Evolutionary conservation across 441 rosid genomes (phyloP).

Genomic region (Pelargonium fulgidum): DNA sequence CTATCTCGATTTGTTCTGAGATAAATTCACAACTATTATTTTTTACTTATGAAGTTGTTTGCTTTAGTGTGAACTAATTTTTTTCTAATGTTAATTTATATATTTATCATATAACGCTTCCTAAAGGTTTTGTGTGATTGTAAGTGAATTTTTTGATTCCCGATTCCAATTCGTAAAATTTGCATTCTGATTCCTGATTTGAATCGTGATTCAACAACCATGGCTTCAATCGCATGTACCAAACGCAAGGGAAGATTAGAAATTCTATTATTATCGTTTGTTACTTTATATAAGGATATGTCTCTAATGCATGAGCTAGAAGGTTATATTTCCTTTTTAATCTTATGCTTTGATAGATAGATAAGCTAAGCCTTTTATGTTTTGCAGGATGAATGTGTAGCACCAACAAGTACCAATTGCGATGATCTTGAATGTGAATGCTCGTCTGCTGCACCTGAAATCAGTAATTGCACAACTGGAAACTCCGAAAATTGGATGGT

Average conservation of each 20-base stretch:
- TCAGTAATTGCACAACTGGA: conserved; percentile 33
- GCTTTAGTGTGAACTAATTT: too few species aligned
- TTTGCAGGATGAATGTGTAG: conserved; percentile 47
- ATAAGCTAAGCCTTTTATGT: conserved; percentile 17
- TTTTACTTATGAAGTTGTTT: too few species aligned
- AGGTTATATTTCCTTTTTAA: neutral
- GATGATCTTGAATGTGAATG: conserved; percentile 49
- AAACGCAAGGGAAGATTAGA: neutral
- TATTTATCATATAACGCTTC: too few species aligned
- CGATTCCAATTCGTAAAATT: too few species aligned
- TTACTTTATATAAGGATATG: neutral
- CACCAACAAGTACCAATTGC: conserved; percentile 38
- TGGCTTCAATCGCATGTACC: too few species aligned
- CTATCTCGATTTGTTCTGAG: too few species aligned
- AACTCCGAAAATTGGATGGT: conserved; percentile 81
- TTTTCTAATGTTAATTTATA: too few species aligned
- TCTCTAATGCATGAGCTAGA: conserved; percentile 1
- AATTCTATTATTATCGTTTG: neutral
- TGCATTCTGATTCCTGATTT: too few species aligned
- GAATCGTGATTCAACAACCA: too few species aligned
- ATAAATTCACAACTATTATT: too few species aligned
- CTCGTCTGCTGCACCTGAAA: conserved; percentile 42
- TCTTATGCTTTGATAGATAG: conserved; percentile 4
- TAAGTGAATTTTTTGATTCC: too few species aligned
- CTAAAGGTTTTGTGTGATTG: too few species aligned